phyloP scores from a whole-genome alignment of 2,329 filamentous ascomycete genomes.

The Penicillium sp. region DNA sequence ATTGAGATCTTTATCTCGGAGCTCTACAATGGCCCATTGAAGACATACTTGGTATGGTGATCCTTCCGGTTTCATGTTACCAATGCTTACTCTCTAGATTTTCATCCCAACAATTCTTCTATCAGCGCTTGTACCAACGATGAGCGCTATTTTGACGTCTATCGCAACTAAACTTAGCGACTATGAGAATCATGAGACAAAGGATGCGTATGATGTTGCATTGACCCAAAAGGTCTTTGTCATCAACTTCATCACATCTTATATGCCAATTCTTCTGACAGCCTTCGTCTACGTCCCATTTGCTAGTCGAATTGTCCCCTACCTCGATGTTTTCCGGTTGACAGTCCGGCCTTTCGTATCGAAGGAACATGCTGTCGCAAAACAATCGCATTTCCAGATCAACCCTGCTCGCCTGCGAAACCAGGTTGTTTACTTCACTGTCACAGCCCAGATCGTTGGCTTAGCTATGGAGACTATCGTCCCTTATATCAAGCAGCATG shows the following conservation, averaged over 20 bases:
- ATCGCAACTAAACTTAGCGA: conserved; percentile 77
- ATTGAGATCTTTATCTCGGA: conserved; percentile 98
- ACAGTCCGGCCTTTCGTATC: conserved; percentile 74
- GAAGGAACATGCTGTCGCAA: conserved; percentile 66
- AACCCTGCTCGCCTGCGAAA: conserved; percentile 80
- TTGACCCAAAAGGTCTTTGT: conserved; percentile 93
- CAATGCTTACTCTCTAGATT: conserved; percentile 50
- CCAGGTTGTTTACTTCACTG: conserved; percentile 95
- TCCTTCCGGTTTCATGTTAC: conserved; percentile 1
- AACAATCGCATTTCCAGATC: conserved; percentile 67
- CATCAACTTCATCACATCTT: conserved; percentile 97
- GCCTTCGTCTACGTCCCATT: conserved; percentile 96
- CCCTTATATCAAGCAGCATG: conserved; percentile 78
- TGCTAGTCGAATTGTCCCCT: conserved; percentile 77
- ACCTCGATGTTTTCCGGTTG: conserved; percentile 80
- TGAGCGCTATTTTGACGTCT: conserved; percentile 75
- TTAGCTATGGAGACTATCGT: conserved; percentile 82
- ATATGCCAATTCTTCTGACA: conserved; percentile 83
- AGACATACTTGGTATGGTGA: conserved; percentile 70
- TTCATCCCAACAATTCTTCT: conserved; percentile 89
- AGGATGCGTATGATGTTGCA: conserved; percentile 76
- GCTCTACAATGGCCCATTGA: conserved; percentile 87
- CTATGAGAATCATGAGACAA: conserved; percentile 89
- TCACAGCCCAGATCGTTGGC: conserved; percentile 91
- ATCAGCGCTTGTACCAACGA: conserved; percentile 74